Conservation (phyloP, 768 basidiomycete species). For the Termitomyces sp. region DNA sequence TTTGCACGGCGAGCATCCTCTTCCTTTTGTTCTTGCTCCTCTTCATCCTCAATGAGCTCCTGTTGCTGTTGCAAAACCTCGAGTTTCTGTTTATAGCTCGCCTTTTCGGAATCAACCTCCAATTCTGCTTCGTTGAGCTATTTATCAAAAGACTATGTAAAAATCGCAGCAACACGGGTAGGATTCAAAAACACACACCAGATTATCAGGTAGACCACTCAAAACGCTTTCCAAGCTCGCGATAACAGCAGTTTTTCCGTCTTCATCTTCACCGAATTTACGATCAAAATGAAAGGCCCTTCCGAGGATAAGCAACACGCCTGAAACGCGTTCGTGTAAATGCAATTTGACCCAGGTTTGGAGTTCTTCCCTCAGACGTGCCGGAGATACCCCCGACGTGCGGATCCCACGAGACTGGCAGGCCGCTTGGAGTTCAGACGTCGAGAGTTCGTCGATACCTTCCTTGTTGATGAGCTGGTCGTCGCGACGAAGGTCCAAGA, state of each 20-base stretch:
- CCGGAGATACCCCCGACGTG: conserved; percentile 81
- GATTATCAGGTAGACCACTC: conserved; percentile 87
- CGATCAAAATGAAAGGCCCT: conserved; percentile 93
- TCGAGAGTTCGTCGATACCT: conserved; percentile 88
- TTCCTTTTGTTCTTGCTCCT: conserved; percentile 96
- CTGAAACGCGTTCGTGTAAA: conserved; percentile 85
- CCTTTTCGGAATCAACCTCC: conserved; percentile 89
- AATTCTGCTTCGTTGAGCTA: conserved; percentile 97
- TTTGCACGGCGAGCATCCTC: conserved; percentile 85
- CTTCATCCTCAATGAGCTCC: conserved; percentile 98
- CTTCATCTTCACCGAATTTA: conserved; percentile 66
- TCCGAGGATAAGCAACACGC: conserved; percentile 89
- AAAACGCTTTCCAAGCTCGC: conserved; percentile 84
- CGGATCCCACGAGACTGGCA: conserved; percentile 94
- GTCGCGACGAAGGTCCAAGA: conserved; percentile 81
- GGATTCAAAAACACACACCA: conserved; percentile 53
- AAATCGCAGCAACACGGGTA: background rate
- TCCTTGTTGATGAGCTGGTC: conserved; percentile 90
- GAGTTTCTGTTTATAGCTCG: conserved; percentile 96
- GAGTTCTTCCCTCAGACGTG: conserved; percentile 84
- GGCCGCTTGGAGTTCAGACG: conserved; percentile 85
- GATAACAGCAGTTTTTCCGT: conserved; percentile 79
- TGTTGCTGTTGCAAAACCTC: conserved; percentile 98
- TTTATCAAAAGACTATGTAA: conserved; percentile 2
- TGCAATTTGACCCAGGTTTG: conserved; percentile 92